A percentile compares a stretch with the other conserved stretches of the same genome.
Conservation (phyloP, 2,329 filamentous ascomycete species). For the Sporothrix euskadiensis region DNA sequence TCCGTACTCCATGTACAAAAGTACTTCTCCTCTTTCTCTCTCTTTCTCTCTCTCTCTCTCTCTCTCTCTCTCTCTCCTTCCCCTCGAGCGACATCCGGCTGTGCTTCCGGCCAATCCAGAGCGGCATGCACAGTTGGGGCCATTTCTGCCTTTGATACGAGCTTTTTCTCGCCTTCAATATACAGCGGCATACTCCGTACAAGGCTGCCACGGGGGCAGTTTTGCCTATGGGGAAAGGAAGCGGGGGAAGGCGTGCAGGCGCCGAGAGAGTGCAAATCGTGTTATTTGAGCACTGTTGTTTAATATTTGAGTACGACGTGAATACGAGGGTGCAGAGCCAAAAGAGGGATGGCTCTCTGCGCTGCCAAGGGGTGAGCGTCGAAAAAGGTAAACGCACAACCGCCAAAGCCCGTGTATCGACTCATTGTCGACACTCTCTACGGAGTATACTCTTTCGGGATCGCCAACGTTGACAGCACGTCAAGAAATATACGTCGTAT, state of each 20-base stretch:
- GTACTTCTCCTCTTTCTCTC: background rate
- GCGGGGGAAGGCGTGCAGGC: background rate
- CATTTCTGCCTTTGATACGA: background rate
- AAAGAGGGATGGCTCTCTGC: conserved; percentile 2
- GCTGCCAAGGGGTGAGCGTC: background rate
- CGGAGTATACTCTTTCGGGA: background rate
- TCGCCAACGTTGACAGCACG: background rate
- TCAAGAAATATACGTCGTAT: background rate
- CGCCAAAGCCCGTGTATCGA: background rate
- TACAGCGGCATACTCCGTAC: background rate
- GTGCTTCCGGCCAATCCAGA: background rate
- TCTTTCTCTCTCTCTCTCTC: too few species aligned
- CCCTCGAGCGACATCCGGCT: background rate
- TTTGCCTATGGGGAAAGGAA: background rate
- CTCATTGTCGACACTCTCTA: background rate
- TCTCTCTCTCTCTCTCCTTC: too few species aligned
- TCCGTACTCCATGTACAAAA: background rate
- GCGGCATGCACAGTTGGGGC: background rate
- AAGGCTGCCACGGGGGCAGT: background rate
- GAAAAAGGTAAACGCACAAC: background rate
- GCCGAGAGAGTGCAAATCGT: background rate
- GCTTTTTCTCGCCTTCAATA: background rate
- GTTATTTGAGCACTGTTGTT: background rate
- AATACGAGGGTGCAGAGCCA: conserved; percentile 7
- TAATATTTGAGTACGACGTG: background rate